Evolutionary conservation across 2,329 filamentous ascomycete genomes (phyloP), one percentile per base, ranked within the genome.

Genomic region (Alternaria atra): DNA sequence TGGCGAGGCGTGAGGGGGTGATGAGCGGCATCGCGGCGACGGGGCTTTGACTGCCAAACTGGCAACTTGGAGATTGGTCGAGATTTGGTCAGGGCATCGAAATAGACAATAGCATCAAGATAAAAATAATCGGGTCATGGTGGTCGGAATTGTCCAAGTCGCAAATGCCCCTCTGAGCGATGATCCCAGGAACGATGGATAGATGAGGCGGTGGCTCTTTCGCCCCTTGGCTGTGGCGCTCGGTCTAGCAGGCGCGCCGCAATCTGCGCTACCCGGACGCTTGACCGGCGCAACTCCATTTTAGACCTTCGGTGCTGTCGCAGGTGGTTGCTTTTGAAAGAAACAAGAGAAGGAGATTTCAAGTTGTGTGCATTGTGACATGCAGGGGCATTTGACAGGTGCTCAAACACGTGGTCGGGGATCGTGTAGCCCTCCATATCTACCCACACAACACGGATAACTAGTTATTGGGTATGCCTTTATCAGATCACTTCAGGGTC

Each of bases 1-100:
- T 60, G 65, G 69, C 67, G 61, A 77, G 60, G 60, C 75, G 74
- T 27, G 74, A 75, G 44, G 72, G 74, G 25, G 73, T 77, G 47
- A 77, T 32, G 55, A 68, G 59, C 46, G 75, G 74, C 75, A 77
- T 77, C 5, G 59, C 46, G 66, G 65, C 58, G 55, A 44, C 27
- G 25, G 25, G 17, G 52, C 37, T 40, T 51, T 44, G 15, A 32
- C 25, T 53, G 30, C 53, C 58, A 37, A 47, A 39, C n/a, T 44
- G 37, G 17, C 5, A 30, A 17, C 1, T 32, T 23, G 17, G 25
- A 39, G 15, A 39, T 32, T 43, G 13, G 3, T 35, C 13, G 29
- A 5, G 51, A n/a, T 1, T 2, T 2, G 1, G 29, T 60, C 32
- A 60, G 9, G 25, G 27, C 52, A 51, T 51, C 34, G 48, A 37